Evolutionary conservation across 73 alveolate genomes (phyloP).

Genomic region (Loxodes magnus): DNA sequence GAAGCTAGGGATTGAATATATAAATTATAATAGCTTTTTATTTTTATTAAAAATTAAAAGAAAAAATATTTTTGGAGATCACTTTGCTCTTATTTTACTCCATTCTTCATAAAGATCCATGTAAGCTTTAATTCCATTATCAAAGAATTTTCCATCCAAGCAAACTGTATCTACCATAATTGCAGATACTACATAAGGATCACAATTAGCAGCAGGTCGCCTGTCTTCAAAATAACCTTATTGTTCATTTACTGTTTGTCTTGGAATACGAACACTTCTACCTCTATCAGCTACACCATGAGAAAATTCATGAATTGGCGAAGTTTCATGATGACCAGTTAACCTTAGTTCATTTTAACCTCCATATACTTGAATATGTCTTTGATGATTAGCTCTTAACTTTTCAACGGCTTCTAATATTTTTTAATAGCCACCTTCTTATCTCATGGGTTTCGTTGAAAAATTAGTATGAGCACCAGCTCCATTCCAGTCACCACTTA

Average conservation of each 20-base stretch:
- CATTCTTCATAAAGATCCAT: too few relatives aligned
- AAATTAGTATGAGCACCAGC: constrained; percentile 85
- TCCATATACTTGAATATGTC: constrained; percentile 47
- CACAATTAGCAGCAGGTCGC: constrained; percentile 89
- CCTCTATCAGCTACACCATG: constrained; percentile 86
- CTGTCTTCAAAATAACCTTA: constrained; percentile 79
- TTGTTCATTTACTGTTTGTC: constrained; percentile 23
- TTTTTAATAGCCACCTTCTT: constrained; percentile 38
- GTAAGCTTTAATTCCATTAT: constrained; percentile 3
- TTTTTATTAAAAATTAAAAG: too few relatives aligned
- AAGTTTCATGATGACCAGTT: constrained; percentile 78
- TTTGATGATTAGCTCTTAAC: constrained; percentile 20
- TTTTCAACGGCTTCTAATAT: constrained; percentile 21
- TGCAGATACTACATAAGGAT: constrained; percentile 72
- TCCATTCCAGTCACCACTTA: constrained; percentile 56
- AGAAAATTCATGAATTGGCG: constrained; percentile 52
- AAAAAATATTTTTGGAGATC: too few relatives aligned
- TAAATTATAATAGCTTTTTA: too few relatives aligned
- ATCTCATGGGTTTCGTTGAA: constrained; percentile 47
- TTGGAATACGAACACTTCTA: constrained; percentile 80
- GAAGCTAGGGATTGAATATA: too few relatives aligned
- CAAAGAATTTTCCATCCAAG: constrained; percentile 14
- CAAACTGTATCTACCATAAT: constrained; percentile 39
- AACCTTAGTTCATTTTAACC: constrained; percentile 62
- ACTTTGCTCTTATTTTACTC: too few relatives aligned